Evolutionary conservation across 495 filamentous ascomycete species (phyloP), one percentile per base, ranked within the genome.

Genomic region (Penicillium goetzii): DNA sequence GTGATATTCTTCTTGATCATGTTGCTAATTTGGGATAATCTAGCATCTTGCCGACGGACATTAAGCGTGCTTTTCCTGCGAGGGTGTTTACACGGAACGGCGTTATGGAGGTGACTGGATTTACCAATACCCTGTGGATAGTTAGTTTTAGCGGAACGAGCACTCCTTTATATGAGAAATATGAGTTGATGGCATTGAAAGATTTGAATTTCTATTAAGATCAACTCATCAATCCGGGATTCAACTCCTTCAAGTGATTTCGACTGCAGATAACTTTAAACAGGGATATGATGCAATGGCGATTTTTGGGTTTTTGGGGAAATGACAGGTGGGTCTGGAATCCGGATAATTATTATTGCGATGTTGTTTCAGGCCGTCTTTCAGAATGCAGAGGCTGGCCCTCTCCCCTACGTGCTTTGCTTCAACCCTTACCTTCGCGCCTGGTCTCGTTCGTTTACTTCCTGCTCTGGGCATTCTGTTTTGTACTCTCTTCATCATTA

Each of bases 1-100:
- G 11, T 49, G 15, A 33, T 43, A 14, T 49, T 7, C 30, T 53
- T 21, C 41, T 43, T 53, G 17, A 14, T 2, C 6, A 34, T 30
- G 17, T 28, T 55, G 57, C 61, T 69, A 52, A 65, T 62, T 67
- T 23, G 56, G n/a, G n/a, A 21, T 6, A 55, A n/a, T 55, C 17
- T 64, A 84, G 81, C 80, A 84, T 67, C 68, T 84, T 59, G 80
- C 80, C 17, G 81, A 84, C 63, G 74, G 74, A 9, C 78, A 81
- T 57, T 84, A 34, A 73, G 56, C 30, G 33, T 52, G 58, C 36
- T 51, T 51, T 40, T 49, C 36, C 56, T 66, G 60, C 55, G 64
- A 61, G 49, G 58, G 62, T 61, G 63, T 66, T 69, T 60, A 67
- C 30, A 30, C 34, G 65, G 60, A 33, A 52, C 23, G 71, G 73